These are phyloP conservation scores for Blastocystis sp. DNA, from an alignment of 352 stramenopile genomes.

Conservation along the genomic window DNA sequence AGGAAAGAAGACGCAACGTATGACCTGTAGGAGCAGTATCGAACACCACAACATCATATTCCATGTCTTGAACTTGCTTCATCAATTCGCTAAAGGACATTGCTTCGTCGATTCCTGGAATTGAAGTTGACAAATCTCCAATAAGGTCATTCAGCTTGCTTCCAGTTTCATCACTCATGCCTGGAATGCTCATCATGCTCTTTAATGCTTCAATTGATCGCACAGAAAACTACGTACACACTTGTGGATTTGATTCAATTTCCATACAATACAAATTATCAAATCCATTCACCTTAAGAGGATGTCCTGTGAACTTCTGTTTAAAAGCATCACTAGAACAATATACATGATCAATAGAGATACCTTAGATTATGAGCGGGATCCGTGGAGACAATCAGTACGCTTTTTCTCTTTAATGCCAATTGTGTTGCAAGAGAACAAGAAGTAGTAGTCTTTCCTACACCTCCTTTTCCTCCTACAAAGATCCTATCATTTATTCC, in stretches of 20 bases:
- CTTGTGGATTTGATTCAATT: slow-evolving; percentile 77
- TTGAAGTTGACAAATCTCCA: slow-evolving; percentile 89
- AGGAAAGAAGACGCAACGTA: slow-evolving; percentile 87
- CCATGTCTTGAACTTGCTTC: slow-evolving; percentile 88
- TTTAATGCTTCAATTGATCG: slow-evolving; percentile 30
- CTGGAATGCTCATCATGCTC: slow-evolving; percentile 14
- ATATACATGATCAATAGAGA: not conserved
- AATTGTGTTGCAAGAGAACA: slow-evolving; percentile 88
- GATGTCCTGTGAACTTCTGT: slow-evolving; percentile 95
- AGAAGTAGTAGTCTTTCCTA: slow-evolving; percentile 92
- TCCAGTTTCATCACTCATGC: slow-evolving; percentile 16
- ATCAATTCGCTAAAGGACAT: slow-evolving; percentile 98
- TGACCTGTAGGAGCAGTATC: slow-evolving; percentile 94
- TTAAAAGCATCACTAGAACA: slow-evolving; percentile 90
- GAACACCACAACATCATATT: slow-evolving; percentile 95
- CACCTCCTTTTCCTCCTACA: slow-evolving; percentile 84
- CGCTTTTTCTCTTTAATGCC: slow-evolving; percentile 80
- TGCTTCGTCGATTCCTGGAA: slow-evolving; percentile 95
- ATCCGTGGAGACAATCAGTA: slow-evolving; percentile 97
- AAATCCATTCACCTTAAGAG: slow-evolving; percentile 91
- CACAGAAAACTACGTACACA: slow-evolving; percentile 12
- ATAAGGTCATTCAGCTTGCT: slow-evolving; percentile 72
- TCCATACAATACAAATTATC: slow-evolving; percentile 96
- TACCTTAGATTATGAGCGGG: slow-evolving; percentile 93
- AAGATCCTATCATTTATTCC: slow-evolving; percentile 75